A percentile compares a stretch with the other conserved stretches of the same genome.
Evolutionary conservation across 441 rosid species (phyloP).

Genomic region (Adansonia grandidieri): DNA sequence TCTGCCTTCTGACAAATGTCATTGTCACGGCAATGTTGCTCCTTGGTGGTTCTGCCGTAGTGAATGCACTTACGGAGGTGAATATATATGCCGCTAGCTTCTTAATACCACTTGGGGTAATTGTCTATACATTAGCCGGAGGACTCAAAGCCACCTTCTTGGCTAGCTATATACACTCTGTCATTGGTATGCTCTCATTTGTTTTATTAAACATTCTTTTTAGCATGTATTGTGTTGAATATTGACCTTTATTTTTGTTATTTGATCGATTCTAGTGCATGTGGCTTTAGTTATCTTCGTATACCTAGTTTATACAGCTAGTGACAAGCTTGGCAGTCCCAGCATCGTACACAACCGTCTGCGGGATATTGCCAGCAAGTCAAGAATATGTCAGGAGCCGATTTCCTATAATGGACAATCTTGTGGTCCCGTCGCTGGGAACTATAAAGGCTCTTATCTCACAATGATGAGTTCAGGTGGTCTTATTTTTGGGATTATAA

Average conservation of each 20-base stretch:
- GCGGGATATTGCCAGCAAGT: slow-evolving; percentile 59
- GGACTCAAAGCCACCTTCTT: slow-evolving; percentile 94
- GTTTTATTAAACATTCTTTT: background rate
- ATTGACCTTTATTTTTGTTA: background rate
- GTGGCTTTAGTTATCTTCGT: slow-evolving; percentile 78
- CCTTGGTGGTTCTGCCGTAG: slow-evolving; percentile 96
- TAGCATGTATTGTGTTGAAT: background rate
- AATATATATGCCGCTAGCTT: slow-evolving; percentile 90
- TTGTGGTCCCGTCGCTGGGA: slow-evolving; percentile 86
- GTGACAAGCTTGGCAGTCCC: slow-evolving; percentile 85
- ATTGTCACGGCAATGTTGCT: slow-evolving; percentile 89
- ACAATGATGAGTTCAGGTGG: slow-evolving; percentile 97
- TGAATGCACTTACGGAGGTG: slow-evolving; percentile 89
- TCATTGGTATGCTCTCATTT: slow-evolving; percentile 55
- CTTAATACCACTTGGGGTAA: slow-evolving; percentile 90
- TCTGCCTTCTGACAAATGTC: slow-evolving; percentile 80
- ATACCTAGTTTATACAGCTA: slow-evolving; percentile 85
- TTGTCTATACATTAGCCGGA: slow-evolving; percentile 84
- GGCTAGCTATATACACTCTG: slow-evolving; percentile 93
- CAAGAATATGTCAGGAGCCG: slow-evolving; percentile 75
- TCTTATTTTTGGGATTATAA: slow-evolving; percentile 82
- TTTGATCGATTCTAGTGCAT: slow-evolving; percentile 54
- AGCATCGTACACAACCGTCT: slow-evolving; percentile 57
- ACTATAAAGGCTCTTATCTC: slow-evolving; percentile 75
- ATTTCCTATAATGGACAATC: slow-evolving; percentile 71